Conservation (phyloP, 2,329 filamentous ascomycete species). For the Cytospora schulzeri region DNA sequence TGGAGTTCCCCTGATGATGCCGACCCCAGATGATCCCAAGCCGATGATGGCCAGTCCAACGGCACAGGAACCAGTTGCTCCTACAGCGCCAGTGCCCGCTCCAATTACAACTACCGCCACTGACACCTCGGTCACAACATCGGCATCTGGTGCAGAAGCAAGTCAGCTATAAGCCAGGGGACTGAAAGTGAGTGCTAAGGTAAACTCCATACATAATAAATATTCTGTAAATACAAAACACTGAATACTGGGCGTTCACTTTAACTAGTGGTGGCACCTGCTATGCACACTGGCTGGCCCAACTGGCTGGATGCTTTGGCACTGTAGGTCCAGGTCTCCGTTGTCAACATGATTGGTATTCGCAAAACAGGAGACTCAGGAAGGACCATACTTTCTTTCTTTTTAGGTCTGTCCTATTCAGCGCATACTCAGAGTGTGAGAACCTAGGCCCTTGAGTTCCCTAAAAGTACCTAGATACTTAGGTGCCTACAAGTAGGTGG, state of each 20-base stretch:
- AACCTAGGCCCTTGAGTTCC: not conserved
- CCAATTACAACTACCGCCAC: not conserved
- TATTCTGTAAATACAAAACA: not conserved
- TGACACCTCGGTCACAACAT: not conserved
- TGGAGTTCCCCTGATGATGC: constrained; percentile 22
- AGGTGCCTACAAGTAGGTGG: not conserved
- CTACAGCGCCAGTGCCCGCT: not conserved
- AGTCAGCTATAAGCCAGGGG: not conserved
- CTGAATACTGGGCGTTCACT: not conserved
- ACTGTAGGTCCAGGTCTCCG: too few species aligned
- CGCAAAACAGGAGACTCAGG: too few species aligned
- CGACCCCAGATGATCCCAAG: not conserved
- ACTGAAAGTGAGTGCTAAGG: not conserved
- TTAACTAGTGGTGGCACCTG: not conserved
- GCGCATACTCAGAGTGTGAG: too few species aligned
- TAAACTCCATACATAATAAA: not conserved
- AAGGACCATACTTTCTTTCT: too few species aligned
- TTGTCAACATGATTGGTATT: too few species aligned
- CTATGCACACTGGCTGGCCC: not conserved
- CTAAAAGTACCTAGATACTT: not conserved
- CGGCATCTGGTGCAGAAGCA: not conserved
- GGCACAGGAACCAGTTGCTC: not conserved
- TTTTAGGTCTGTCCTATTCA: not conserved
- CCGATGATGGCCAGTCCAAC: not conserved
- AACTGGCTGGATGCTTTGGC: too few species aligned